Evolutionary conservation across 139 green algal genomes (phyloP), one percentile per base, ranked within the genome.

Genomic region (Chlorella ohadii): DNA sequence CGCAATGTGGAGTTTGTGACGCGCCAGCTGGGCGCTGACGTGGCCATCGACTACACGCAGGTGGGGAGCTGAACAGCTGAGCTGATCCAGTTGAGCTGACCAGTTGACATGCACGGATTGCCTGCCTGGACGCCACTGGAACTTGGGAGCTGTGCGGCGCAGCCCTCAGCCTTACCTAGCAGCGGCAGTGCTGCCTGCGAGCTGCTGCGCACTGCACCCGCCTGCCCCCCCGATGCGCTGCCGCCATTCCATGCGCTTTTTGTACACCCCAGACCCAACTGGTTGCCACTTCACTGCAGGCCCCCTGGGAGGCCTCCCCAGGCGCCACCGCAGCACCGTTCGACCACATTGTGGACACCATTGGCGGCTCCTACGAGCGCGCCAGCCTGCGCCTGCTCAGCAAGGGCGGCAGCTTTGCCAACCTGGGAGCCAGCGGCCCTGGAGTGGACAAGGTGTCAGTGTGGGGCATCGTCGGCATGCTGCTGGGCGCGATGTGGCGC

Each of bases 1-100:
- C 70, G 76, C n/a, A 94, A 94, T 63, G 36, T 79, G 15, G 90
- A 86, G 17, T 93, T 91, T 73, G 82, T 91, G 17, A 88, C 65
- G 0, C 56, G 83, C 25, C 36, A 39, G n/a, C 84, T 94, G 68
- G 88, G 90, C 1, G 91, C 91, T 38, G 91, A 94, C 81, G 56
- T 68, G 51, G 90, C 86, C 0, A 90, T 94, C n/a, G 89, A 94
- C 81, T 94, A 94, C 80, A 93, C 81, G n/a, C 81, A 57, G 47
- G 79, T 78, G 34, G 44, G 44, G 44, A 6, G 6, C 9, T 6
- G 9, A 51, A 9, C 44, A 16, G 44, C 44, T 51, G n/a, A n/a
- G n/a, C n/a, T n/a, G n/a, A n/a, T n/a, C n/a, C n/a, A n/a, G n/a
- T n/a, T n/a, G n/a, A n/a, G n/a, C n/a, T n/a, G n/a, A n/a, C n/a